These are phyloP conservation scores for Sergeia podlipaevii DNA, from an alignment of 208 protist genomes.

Conservation along the genomic window DNA sequence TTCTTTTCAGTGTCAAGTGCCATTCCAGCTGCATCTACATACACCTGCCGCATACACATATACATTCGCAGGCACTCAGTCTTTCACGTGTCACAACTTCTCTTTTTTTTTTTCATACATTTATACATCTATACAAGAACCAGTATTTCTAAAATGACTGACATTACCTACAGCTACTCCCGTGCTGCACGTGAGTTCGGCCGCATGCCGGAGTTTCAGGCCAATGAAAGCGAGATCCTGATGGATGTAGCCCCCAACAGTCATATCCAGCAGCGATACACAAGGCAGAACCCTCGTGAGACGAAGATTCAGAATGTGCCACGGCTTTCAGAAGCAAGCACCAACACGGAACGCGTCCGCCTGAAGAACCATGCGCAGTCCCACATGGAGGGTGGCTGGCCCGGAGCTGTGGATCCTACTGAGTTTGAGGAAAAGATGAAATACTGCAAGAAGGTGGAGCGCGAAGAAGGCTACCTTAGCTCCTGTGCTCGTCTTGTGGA, in stretches of 20 bases:
- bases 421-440: slow-evolving; percentile 96
- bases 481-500: slow-evolving; percentile 88
- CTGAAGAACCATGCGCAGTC: slow-evolving; percentile 89
- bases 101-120: neutral
- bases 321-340: slow-evolving; percentile 89
- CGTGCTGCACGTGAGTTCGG: slow-evolving; percentile 90
- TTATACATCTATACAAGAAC: too few species aligned
- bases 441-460: slow-evolving; percentile 96
- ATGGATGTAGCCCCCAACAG: slow-evolving; percentile 84
- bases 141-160: slow-evolving; percentile 74
- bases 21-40: too few species aligned
- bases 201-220: slow-evolving; percentile 91
- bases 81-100: too few species aligned
- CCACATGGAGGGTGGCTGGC: slow-evolving; percentile 96
- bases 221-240: slow-evolving; percentile 89
- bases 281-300: slow-evolving; percentile 76
- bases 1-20: too few species aligned
- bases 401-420: slow-evolving; percentile 94
- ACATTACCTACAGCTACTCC: slow-evolving; percentile 93
- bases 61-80: too few species aligned
- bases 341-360: slow-evolving; percentile 93
- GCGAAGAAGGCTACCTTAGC: slow-evolving; percentile 93
- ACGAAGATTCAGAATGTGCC: slow-evolving; percentile 92
- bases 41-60: too few species aligned
- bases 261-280: slow-evolving; percentile 73